Conservation (phyloP, 2,329 filamentous ascomycete genomes). For the Trichoderma cornu-damae region DNA sequence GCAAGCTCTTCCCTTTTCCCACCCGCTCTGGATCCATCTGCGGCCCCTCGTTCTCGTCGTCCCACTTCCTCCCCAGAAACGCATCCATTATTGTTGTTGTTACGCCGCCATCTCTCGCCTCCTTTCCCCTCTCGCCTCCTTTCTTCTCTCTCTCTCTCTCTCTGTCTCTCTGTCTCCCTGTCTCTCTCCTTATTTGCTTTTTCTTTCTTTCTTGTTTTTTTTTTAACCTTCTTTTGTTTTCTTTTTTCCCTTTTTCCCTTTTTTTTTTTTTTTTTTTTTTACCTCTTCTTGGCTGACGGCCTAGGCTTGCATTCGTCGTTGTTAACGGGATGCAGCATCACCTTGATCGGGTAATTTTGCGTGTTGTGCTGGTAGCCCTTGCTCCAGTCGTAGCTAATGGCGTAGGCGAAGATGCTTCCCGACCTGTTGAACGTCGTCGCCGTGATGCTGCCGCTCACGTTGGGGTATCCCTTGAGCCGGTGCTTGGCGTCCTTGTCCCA, state of each 20-base stretch:
- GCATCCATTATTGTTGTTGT: conserved; percentile 10
- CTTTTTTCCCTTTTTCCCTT: background rate
- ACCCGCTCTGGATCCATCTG: background rate
- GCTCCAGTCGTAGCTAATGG: conserved; percentile 95
- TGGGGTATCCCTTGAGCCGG: conserved; percentile 80
- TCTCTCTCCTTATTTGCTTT: no score
- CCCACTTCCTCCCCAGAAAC: background rate
- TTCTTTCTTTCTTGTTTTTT: no score
- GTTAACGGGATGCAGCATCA: conserved; percentile 75
- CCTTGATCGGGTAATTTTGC: conserved; percentile 67
- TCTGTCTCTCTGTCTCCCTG: background rate
- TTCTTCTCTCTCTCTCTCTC: no score
- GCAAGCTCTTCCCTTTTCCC: background rate
- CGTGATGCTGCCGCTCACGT: conserved; percentile 80
- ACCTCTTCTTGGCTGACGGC: conserved; percentile 56
- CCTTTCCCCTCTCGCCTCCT: background rate
- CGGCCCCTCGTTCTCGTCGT: background rate
- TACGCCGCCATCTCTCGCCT: background rate
- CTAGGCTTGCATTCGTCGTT: conserved; percentile 58
- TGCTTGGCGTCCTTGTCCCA: conserved; percentile 93
- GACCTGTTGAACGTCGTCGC: conserved; percentile 85
- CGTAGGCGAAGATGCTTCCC: conserved; percentile 81
- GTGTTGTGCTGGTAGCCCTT: conserved; percentile 89
- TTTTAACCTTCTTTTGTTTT: background rate
- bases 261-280: conserved; percentile 24